phyloP scores from a whole-genome alignment of 106 monocot genomes.

The Chionographis japonica region DNA sequence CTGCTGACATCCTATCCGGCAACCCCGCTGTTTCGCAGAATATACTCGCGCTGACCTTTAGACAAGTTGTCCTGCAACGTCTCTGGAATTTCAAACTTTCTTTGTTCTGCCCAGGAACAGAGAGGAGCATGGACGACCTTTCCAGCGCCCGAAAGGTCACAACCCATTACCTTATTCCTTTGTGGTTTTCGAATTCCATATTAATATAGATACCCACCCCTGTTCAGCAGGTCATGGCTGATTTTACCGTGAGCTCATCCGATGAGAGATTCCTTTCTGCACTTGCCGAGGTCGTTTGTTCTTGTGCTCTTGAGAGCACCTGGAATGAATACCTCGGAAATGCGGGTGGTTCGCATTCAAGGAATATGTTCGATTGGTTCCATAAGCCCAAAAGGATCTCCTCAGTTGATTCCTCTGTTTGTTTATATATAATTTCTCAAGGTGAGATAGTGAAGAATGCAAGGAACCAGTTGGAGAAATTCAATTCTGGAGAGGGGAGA shows the following conservation, averaged over 20 bases:
- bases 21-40: constrained; percentile 27
- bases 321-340: constrained; percentile 15
- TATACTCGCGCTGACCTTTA: constrained; percentile 87
- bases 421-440: constrained; percentile 41
- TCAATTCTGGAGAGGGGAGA: constrained; percentile 22
- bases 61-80: constrained; percentile 70
- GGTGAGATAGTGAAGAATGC: constrained; percentile 38
- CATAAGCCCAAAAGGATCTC: constrained; percentile 26
- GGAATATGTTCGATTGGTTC: constrained; percentile 29
- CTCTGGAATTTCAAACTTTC: constrained; percentile 67
- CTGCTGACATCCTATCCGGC: constrained; percentile 33
- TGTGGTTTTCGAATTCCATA: not conserved
- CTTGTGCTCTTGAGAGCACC: constrained; percentile 42
- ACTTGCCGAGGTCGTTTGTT: constrained; percentile 73
- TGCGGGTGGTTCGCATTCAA: constrained; percentile 11
- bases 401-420: constrained; percentile 58
- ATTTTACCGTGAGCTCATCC: constrained; percentile 49
- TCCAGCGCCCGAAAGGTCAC: constrained; percentile 53
- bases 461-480: constrained; percentile 25
- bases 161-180: not conserved
- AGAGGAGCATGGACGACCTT: constrained; percentile 73
- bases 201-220: constrained; percentile 11
- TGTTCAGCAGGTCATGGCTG: constrained; percentile 33
- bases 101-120: constrained; percentile 51
- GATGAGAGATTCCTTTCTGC: constrained; percentile 44